A percentile compares a stretch with the other conserved stretches of the same genome.
Evolutionary conservation across 2,329 filamentous ascomycete genomes (phyloP).

Genomic region (Microdochium nivale): DNA sequence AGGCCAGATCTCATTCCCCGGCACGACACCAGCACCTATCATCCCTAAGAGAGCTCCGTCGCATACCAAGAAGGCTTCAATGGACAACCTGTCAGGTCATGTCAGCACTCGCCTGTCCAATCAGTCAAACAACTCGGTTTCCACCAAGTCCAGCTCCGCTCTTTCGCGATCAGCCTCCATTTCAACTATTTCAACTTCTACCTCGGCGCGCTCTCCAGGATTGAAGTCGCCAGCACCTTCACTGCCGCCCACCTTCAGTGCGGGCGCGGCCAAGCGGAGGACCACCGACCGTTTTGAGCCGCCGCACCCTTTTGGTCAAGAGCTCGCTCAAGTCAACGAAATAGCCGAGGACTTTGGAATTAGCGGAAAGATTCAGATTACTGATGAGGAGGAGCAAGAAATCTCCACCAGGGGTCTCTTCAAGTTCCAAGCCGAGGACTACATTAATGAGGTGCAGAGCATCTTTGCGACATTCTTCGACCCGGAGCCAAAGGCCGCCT

Average conservation of each 20-base stretch:
- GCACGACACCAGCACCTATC: constrained; percentile 32
- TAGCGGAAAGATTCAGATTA: constrained; percentile 46
- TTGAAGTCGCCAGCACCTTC: constrained; percentile 19
- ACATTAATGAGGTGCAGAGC: constrained; percentile 69
- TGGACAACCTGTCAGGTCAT: constrained; percentile 61
- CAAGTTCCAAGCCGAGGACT: constrained; percentile 73
- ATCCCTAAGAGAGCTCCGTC: constrained; percentile 75
- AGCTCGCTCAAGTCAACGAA: constrained; percentile 87
- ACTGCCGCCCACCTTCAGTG: constrained; percentile 20
- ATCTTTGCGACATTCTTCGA: constrained; percentile 55
- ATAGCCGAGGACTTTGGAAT: constrained; percentile 80
- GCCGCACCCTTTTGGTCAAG: constrained; percentile 71
- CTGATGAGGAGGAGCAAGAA: constrained; percentile 66
- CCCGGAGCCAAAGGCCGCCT: constrained; percentile 14
- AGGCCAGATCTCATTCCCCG: constrained; percentile 29
- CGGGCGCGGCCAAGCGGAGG: constrained; percentile 14
- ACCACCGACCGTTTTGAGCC: constrained; percentile 10
- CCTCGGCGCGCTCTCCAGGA: constrained; percentile 26
- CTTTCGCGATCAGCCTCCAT: constrained; percentile 50
- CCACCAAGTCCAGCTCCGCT: constrained; percentile 46
- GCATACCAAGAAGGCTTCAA: constrained; percentile 77
- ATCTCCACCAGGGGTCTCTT: constrained; percentile 62
- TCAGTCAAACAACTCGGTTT: constrained; percentile 42
- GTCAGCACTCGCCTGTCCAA: constrained; percentile 45
- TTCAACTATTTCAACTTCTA: constrained; percentile 41